Evolutionary conservation across 1,139 yeast genomes (phyloP).

Genomic region (Sugiyamaella neomexicana): DNA sequence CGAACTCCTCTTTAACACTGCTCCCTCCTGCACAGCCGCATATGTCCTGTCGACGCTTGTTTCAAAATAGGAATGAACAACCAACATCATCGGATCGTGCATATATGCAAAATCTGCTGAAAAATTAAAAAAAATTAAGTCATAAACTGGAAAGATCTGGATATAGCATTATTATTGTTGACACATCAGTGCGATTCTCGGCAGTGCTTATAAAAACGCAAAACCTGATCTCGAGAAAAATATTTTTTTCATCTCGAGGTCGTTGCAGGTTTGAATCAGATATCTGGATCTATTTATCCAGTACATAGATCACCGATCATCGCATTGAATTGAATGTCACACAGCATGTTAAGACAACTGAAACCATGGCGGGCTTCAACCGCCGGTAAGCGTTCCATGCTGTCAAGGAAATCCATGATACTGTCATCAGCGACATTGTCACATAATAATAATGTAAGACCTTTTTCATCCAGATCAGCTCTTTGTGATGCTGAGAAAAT

Average conservation of each 20-base stretch:
- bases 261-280: too few relatives aligned
- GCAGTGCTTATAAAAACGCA: background rate
- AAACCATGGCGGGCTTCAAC: conserved; percentile 13
- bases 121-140: conserved; percentile 11
- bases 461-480: background rate
- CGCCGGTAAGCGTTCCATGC: background rate
- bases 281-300: background rate
- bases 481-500: conserved; percentile 14
- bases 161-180: background rate
- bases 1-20: too few relatives aligned
- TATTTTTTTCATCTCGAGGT: background rate
- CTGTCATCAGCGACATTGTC: background rate
- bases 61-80: background rate
- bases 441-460: background rate
- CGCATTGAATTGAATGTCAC: background rate
- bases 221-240: background rate
- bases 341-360: conserved; percentile 8
- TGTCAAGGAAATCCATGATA: background rate
- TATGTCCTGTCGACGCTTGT: background rate
- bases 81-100: conserved; percentile 4
- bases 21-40: background rate
- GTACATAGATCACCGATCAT: background rate
- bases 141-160: conserved; percentile 3
- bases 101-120: conserved; percentile 4
- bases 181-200: background rate